Conservation (phyloP, 2,329 filamentous ascomycete genomes). For the Xylariaceae sp. region DNA sequence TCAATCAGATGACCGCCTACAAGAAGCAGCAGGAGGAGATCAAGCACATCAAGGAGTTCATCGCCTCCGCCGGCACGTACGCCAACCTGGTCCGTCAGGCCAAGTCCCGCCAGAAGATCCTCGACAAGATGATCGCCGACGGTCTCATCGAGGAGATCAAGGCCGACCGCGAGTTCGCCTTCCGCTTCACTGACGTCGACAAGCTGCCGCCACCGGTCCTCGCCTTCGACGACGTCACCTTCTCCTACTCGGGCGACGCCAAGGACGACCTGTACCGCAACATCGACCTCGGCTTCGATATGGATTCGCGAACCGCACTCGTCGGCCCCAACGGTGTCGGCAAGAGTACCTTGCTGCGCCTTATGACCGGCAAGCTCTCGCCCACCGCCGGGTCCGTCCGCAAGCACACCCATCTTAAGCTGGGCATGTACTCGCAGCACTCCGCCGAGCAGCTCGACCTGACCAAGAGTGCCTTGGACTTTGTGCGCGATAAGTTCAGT, state of each 20-base stretch:
- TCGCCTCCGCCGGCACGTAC: slow-evolving; percentile 98
- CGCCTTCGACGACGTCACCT: slow-evolving; percentile 94
- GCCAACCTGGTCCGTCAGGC: slow-evolving; percentile 98
- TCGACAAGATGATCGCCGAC: slow-evolving; percentile 99
- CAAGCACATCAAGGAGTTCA: slow-evolving; percentile 99
- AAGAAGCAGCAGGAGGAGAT: slow-evolving; percentile 99
- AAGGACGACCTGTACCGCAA: slow-evolving; percentile 95
- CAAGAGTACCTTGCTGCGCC: slow-evolving; percentile 91
- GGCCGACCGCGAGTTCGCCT: slow-evolving; percentile 85
- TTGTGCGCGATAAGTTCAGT: slow-evolving; percentile 91
- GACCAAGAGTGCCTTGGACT: slow-evolving; percentile 96
- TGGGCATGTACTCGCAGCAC: slow-evolving; percentile 97
- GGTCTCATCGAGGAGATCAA: slow-evolving; percentile 92
- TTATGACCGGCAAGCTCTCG: slow-evolving; percentile 94
- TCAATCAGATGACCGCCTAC: slow-evolving; percentile 99
- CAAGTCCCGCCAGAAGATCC: slow-evolving; percentile 98
- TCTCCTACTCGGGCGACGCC: slow-evolving; percentile 88
- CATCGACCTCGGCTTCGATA: slow-evolving; percentile 97
- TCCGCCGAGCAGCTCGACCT: slow-evolving; percentile 97
- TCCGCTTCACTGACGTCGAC: slow-evolving; percentile 97
- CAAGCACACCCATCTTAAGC: slow-evolving; percentile 96
- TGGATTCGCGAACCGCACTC: slow-evolving; percentile 96
- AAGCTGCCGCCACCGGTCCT: slow-evolving; percentile 98
- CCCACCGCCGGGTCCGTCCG: slow-evolving; percentile 78
- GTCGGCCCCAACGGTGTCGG: slow-evolving; percentile 99